These are phyloP conservation scores for Nymphaea thermarum DNA, from an alignment of 164 flowering plant genomes.

Conservation along the genomic window DNA sequence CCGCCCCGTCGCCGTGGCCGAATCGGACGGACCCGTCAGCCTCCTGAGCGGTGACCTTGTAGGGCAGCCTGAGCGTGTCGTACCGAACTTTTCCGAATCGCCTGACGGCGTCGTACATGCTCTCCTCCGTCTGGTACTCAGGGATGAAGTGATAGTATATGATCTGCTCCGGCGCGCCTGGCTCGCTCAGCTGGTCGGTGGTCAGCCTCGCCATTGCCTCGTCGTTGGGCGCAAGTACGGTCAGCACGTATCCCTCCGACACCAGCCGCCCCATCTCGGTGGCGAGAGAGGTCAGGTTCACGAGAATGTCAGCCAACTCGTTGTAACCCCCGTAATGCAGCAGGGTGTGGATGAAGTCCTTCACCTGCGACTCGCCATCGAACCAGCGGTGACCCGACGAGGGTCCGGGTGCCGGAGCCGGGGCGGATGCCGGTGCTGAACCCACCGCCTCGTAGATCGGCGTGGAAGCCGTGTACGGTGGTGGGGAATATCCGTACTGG, in stretches of 20 bases:
- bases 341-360: constrained; percentile 66
- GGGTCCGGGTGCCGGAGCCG: constrained; percentile 79
- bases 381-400: constrained; percentile 53
- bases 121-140: constrained; percentile 87
- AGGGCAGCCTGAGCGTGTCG: constrained; percentile 58
- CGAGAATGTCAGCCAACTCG: constrained; percentile 71
- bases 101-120: constrained; percentile 77
- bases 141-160: constrained; percentile 74
- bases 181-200: constrained; percentile 65
- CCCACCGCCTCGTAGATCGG: constrained; percentile 63
- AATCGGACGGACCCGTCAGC: constrained; percentile 81
- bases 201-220: constrained; percentile 81
- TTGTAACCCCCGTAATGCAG: constrained; percentile 79
- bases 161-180: constrained; percentile 77
- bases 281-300: constrained; percentile 62
- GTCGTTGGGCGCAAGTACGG: constrained; percentile 72
- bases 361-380: constrained; percentile 57
- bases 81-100: constrained; percentile 60
- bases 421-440: constrained; percentile 59
- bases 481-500: constrained; percentile 18
- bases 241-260: constrained; percentile 64
- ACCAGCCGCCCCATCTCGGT: constrained; percentile 67
- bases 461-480: constrained; percentile 26
- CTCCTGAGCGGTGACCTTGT: constrained; percentile 52
- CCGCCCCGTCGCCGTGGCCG: constrained; percentile 46